Conservation (phyloP, 345 rosid species). For the Viola odorata region DNA sequence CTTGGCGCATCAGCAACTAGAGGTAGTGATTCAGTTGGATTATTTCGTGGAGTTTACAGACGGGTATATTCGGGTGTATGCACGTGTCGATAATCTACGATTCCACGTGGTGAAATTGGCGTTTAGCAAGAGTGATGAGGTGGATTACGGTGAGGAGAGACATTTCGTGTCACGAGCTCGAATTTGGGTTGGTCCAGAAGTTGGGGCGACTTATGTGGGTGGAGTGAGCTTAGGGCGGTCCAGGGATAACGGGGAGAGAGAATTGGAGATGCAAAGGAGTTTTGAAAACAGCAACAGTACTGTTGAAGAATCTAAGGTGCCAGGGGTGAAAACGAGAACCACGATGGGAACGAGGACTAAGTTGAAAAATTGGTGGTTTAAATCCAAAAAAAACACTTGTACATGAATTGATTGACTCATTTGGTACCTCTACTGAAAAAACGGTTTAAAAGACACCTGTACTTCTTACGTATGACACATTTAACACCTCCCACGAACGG, state of each 20-base stretch:
- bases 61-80: constrained; percentile 51
- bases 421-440: too few relatives aligned
- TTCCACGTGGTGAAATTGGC: constrained; percentile 62
- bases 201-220: constrained; percentile 63
- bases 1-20: constrained; percentile 77
- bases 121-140: constrained; percentile 31
- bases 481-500: too few relatives aligned
- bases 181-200: constrained; percentile 82
- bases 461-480: too few relatives aligned
- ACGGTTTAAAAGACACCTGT: too few relatives aligned
- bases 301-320: constrained; percentile 36
- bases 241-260: constrained; percentile 44
- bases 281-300: constrained; percentile 24
- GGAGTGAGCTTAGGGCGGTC: constrained; percentile 76
- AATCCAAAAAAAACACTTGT: too few relatives aligned
- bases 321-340: constrained; percentile 47
- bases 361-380: constrained; percentile 67
- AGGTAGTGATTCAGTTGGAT: constrained; percentile 61
- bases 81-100: constrained; percentile 72
- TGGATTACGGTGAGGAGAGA: constrained; percentile 38
- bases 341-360: constrained; percentile 41
- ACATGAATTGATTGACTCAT: too few relatives aligned
- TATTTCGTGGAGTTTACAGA: constrained; percentile 54
- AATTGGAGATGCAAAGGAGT: constrained; percentile 37
- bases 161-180: constrained; percentile 58